phyloP scores from a whole-genome alignment of 306 rosid genomes.

The peach (Prunus persica) region Prunus_persica_NCBIv2 NC_034010.1:19241501-19242000 shows the following conservation, averaged over 20 bases:
- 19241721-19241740: constrained; percentile 96
- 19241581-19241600: background rate
- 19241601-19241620: background rate
- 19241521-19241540: background rate
- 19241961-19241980: constrained; percentile 97
- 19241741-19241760: constrained; percentile 98
- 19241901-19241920: constrained; percentile 42
- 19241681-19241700: constrained; percentile 84
- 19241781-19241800: constrained; percentile 55
- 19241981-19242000: constrained; percentile 99
- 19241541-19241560: background rate
- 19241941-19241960: constrained; percentile 97
- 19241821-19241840: background rate
- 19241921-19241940: constrained; percentile 98
- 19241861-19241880: background rate
- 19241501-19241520: background rate
- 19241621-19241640: background rate
- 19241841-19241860: background rate
- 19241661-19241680: constrained; percentile 9
- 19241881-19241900: background rate
- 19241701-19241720: constrained; percentile 97
- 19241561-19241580: background rate
- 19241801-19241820: background rate
- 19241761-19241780: constrained; percentile 98
- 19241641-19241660: background rate